Evolutionary conservation across 345 rosid genomes (phyloP), one percentile per base, ranked within the genome.

Genomic region (Mercurialis annua): DNA sequence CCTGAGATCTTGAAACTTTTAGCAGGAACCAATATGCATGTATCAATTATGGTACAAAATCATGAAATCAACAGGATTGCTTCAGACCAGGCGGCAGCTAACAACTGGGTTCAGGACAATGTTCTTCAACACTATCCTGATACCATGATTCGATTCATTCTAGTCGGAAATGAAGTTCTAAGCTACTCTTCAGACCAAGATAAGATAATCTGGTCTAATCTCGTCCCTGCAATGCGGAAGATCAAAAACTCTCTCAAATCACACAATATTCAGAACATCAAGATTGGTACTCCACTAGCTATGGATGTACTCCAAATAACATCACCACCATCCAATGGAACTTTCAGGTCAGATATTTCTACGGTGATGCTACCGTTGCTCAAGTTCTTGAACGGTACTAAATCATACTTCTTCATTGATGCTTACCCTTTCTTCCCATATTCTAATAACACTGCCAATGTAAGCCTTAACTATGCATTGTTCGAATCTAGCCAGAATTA

Each of bases 401-500:
- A 81, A 58, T 92, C 96, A 18, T 82, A 73, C 68, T 82, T 87
- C 81, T 92, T 87, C 76, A 59, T 89, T 2, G 94, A 92, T 58
- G 92, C 73, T 17, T 89, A 89, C 73, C 98, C 98, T 46, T 89
- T 83, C 78, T 87, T 89, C 65, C 77, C 94, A 3, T 92, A 90
- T 90, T 75, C 96, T 0, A 56, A 38, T 8, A 77, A 87, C 58
- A 81, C 88, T 4, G 66, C 64, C 10, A 63, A 71, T 30, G 73
- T 62, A 48, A 59, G 72, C 63, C 83, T 89, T 58, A 81, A 80
- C 59, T 83, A 24, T 5, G 90, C 90, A 21, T 80, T 87, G 40
- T 82, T 89, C 21, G 55, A 70, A 59, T 79, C 85, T 27, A 80
- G 70, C 30, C 49, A 50, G 7, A 80, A 62, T 59, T 85, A 80